phyloP scores from a whole-genome alignment of 2,329 filamentous ascomycete genomes.

The Nemania sp. region DNA sequence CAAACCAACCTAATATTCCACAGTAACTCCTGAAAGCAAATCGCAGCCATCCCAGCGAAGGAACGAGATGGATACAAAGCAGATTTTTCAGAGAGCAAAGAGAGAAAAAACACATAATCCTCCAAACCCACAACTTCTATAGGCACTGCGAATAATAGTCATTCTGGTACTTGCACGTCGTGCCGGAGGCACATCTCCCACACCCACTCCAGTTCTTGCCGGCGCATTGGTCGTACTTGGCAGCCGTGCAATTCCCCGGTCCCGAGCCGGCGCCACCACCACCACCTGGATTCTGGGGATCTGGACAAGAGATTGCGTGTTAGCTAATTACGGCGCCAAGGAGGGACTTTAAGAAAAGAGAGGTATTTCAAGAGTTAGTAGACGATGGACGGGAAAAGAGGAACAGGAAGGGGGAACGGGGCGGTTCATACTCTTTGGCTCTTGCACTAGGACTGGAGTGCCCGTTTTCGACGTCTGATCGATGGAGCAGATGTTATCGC shows the following conservation, averaged over 20 bases:
- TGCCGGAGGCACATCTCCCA: slow-evolving; percentile 31
- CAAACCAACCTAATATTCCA: no score
- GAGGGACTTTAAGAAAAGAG: background rate
- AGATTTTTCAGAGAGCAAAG: no score
- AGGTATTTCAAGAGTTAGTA: no score
- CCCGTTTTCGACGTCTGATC: slow-evolving; percentile 44
- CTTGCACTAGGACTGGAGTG: slow-evolving; percentile 41
- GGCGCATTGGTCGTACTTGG: slow-evolving; percentile 39
- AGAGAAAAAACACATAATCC: background rate
- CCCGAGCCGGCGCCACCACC: background rate
- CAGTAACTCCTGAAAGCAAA: no score
- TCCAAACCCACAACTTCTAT: slow-evolving; percentile 14
- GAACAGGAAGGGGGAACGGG: background rate
- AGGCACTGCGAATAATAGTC: slow-evolving; percentile 40
- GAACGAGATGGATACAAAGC: no score
- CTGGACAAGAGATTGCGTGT: slow-evolving; percentile 6
- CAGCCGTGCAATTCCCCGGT: slow-evolving; percentile 29
- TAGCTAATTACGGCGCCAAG: background rate
- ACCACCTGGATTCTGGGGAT: slow-evolving; percentile 14
- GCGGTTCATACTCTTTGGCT: slow-evolving; percentile 14
- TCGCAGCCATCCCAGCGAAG: no score
- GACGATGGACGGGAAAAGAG: no score
- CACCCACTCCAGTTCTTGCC: slow-evolving; percentile 39
- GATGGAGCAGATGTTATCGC: slow-evolving; percentile 46
- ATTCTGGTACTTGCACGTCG: slow-evolving; percentile 38